Percentiles rank a stretch among this genome's conserved stretches.
Conservation (phyloP, 441 rosid genomes). For the Jatropha podagrica region DNA sequence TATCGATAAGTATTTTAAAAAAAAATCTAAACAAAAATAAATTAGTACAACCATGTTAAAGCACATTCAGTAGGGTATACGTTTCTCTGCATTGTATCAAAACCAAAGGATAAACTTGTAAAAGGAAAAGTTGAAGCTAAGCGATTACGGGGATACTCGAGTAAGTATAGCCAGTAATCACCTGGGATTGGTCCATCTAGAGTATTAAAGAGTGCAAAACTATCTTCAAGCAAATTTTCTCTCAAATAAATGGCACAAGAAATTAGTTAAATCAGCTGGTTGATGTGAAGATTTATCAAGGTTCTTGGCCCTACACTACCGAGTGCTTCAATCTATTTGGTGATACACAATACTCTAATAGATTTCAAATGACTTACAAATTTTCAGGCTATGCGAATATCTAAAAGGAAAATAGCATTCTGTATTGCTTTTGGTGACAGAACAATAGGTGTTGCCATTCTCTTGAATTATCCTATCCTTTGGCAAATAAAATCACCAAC, state of each 20-base stretch:
- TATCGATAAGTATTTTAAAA: background rate
- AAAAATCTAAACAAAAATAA: background rate
- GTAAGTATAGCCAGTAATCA: background rate
- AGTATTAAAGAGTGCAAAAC: background rate
- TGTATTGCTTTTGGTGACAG: background rate
- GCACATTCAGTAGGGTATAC: background rate
- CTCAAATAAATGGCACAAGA: background rate
- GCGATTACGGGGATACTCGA: too few relatives aligned
- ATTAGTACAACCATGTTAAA: background rate
- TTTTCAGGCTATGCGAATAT: background rate
- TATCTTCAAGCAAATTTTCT: background rate
- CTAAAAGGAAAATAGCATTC: background rate
- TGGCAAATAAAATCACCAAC: background rate
- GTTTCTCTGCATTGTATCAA: background rate
- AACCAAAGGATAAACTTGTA: background rate
- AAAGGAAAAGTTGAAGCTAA: background rate
- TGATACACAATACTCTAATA: slow-evolving; percentile 2
- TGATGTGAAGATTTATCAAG: background rate
- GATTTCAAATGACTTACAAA: background rate
- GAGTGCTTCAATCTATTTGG: background rate
- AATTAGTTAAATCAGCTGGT: background rate
- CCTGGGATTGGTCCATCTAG: background rate
- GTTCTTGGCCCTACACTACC: background rate
- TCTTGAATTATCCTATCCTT: background rate
- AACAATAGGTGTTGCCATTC: too few relatives aligned